A percentile compares a stretch with the other conserved stretches of the same genome.
Conservation (phyloP, 1,139 yeast genomes). For the Scheffersomyces quercinus region DNA sequence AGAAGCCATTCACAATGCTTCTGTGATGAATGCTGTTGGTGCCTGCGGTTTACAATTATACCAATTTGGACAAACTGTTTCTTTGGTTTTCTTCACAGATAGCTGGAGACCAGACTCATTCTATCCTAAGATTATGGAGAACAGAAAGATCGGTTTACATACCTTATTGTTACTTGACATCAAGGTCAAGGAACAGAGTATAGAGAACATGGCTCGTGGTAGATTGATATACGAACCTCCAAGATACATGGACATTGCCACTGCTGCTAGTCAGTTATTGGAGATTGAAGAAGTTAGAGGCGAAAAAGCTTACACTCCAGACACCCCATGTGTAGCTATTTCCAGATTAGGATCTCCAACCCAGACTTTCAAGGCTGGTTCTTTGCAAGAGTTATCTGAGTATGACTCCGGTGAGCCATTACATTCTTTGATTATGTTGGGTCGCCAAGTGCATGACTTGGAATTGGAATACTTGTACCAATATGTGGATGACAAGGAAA, state of each 20-base stretch:
- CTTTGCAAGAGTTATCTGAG: conserved; percentile 68
- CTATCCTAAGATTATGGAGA: conserved; percentile 85
- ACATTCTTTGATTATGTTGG: conserved; percentile 87
- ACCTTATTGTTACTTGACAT: conserved; percentile 86
- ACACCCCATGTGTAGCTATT: conserved; percentile 92
- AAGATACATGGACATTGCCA: conserved; percentile 88
- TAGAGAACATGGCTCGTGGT: conserved; percentile 93
- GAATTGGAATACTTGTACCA: conserved; percentile 84
- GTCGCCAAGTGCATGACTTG: conserved; percentile 91
- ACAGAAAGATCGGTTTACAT: conserved; percentile 86
- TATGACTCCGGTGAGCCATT: conserved; percentile 94
- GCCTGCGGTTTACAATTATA: conserved; percentile 95
- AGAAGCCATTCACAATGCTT: conserved; percentile 90
- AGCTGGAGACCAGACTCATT: conserved; percentile 96
- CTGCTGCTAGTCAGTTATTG: conserved; percentile 83
- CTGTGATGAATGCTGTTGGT: conserved; percentile 98
- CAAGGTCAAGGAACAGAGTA: conserved; percentile 94
- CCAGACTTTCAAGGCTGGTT: conserved; percentile 83
- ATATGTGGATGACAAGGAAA: conserved; percentile 67
- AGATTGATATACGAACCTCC: conserved; percentile 94
- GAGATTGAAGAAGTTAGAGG: conserved; percentile 80
- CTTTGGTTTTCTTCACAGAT: conserved; percentile 93
- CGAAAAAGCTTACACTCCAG: conserved; percentile 75
- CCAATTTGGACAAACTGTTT: conserved; percentile 95
- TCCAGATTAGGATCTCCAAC: conserved; percentile 86